These are phyloP conservation scores for Fusarium mundagurra DNA, from an alignment of 2,329 filamentous ascomycete species.

Conservation along the genomic window DNA sequence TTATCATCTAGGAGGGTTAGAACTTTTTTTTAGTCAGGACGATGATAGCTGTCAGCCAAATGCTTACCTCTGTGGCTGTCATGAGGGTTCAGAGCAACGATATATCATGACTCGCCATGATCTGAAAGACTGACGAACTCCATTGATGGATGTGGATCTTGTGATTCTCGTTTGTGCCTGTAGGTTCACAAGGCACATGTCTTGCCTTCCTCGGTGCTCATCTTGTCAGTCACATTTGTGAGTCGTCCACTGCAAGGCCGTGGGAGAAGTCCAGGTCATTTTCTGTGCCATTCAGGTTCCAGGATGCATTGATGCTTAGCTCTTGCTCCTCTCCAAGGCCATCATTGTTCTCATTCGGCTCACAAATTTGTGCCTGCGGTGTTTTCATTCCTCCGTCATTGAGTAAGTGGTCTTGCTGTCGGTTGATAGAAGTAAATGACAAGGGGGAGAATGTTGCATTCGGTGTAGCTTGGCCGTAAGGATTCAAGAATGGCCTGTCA, in stretches of 20 bases:
- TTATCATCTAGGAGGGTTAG: neutral
- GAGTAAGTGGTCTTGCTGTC: slow-evolving; percentile 32
- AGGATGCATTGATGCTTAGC: slow-evolving; percentile 33
- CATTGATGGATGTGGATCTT: neutral
- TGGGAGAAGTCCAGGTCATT: slow-evolving; percentile 38
- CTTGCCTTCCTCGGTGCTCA: neutral
- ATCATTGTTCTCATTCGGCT: slow-evolving; percentile 32
- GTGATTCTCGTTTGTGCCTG: neutral
- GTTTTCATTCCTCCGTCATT: slow-evolving; percentile 35
- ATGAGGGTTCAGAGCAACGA: neutral
- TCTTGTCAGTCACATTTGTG: slow-evolving; percentile 35
- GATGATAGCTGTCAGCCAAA: neutral
- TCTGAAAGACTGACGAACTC: neutral
- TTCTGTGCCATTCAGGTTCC: slow-evolving; percentile 38
- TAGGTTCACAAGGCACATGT: neutral
- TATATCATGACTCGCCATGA: neutral
- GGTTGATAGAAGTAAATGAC: slow-evolving; percentile 46
- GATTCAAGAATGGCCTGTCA: slow-evolving; percentile 44
- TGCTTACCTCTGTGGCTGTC: neutral
- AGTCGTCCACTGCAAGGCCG: slow-evolving; percentile 38
- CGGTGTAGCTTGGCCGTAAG: slow-evolving; percentile 39
- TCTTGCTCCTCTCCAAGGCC: slow-evolving; percentile 40
- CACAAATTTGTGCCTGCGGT: slow-evolving; percentile 41
- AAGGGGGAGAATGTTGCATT: slow-evolving; percentile 40
- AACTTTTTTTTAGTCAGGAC: neutral